Evolutionary conservation across 805 yeast species (phyloP), one percentile per base, ranked within the genome.

Genomic region (Priceomyces carsonii): DNA sequence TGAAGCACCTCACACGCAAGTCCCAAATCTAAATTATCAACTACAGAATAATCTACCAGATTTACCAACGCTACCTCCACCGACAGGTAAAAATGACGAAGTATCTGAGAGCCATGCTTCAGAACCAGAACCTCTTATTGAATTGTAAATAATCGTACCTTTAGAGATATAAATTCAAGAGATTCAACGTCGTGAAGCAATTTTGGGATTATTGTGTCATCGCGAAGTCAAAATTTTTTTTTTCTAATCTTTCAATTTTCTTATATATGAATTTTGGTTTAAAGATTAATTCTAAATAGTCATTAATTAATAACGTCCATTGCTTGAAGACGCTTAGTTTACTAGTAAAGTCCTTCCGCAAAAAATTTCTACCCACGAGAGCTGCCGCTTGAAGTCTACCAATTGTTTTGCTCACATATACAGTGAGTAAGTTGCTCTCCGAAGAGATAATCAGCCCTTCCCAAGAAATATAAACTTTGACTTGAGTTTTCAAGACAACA

Each of bases 81-180:
- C 28, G 16, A 19, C 16, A 19, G 13, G 15, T 26, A n/a, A n/a
- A 5, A 10, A 22, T 8, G 33, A 29, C 22, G 31, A 35, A 17
- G 32, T 29, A 10, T n/a, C 34, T 13, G 26, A 32, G 13, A 33
- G 27, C 13, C 33, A 30, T 26, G 48, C 42, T 4, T 45, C 50
- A 9, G 71, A 64, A 42, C 71, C 71, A 6, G 69, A 63, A 40
- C 67, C 70, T 12, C 57, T 68, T 35, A 68, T 68, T 36, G 73
- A 68, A 41, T 44, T 68, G 26, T 66, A 49, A 29, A 6, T 29
- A 16, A 8, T n/a, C n/a, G n/a, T n/a, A n/a, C n/a, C n/a, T n/a
- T n/a, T n/a, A n/a, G n/a, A n/a, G n/a, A n/a, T n/a, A n/a, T n/a
- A n/a, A n/a, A n/a, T n/a, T n/a, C n/a, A n/a, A n/a, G n/a, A n/a